Percentiles rank a stretch among this genome's conserved stretches.
Evolutionary conservation across 768 basidiomycete genomes (phyloP).

Genomic region (Hypholoma fasciculare): DNA sequence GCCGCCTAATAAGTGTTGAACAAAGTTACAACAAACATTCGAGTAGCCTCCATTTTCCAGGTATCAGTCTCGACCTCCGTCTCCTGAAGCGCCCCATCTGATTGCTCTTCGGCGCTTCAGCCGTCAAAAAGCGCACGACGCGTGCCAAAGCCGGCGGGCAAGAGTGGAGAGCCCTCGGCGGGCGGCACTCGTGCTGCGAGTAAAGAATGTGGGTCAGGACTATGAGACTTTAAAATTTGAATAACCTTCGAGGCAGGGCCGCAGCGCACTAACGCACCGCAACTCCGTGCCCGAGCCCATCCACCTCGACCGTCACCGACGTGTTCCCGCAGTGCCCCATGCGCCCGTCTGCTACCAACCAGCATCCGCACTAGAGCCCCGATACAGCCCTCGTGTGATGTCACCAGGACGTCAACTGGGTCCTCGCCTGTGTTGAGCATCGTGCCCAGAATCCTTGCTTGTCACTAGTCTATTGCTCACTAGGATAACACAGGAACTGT

Average conservation of each 20-base stretch:
- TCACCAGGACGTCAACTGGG: slow-evolving; percentile 51
- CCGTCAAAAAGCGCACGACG: slow-evolving; percentile 43
- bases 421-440: slow-evolving; percentile 12
- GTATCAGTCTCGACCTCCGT: no score
- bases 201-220: slow-evolving; percentile 6
- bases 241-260: slow-evolving; percentile 25
- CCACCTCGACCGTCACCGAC: slow-evolving; percentile 60
- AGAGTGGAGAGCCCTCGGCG: slow-evolving; percentile 48
- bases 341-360: slow-evolving; percentile 37
- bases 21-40: no score
- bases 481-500: slow-evolving; percentile 37
- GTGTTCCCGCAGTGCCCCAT: slow-evolving; percentile 47
- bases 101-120: slow-evolving; percentile 33
- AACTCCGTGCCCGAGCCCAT: slow-evolving; percentile 32
- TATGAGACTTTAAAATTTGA: slow-evolving; percentile 1
- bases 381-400: slow-evolving; percentile 71
- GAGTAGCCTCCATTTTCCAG: no score
- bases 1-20: no score
- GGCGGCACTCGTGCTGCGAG: slow-evolving; percentile 34
- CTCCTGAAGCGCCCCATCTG: no score
- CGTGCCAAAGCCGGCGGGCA: slow-evolving; percentile 35
- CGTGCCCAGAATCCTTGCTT: slow-evolving; percentile 33
- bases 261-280: slow-evolving; percentile 54
- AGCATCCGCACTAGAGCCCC: slow-evolving; percentile 50
- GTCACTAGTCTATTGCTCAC: slow-evolving; percentile 70